Percentiles rank a stretch among this genome's conserved stretches.
These are phyloP conservation scores for Amanita fuliginea DNA, from an alignment of 768 basidiomycete species.

Conservation along the genomic window DNA sequence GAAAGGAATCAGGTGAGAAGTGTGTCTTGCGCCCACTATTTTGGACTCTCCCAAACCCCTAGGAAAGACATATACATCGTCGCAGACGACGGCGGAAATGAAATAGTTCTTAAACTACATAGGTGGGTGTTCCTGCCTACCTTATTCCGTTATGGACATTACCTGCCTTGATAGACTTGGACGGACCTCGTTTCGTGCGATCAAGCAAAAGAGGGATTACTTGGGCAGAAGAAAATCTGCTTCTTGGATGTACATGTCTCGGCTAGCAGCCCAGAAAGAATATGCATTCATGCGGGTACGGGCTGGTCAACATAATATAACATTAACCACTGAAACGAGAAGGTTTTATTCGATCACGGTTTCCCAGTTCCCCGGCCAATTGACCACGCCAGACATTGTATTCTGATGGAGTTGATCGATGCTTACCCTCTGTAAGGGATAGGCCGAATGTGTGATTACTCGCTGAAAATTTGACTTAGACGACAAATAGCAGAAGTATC, in stretches of 20 bases:
- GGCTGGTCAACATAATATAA: background rate
- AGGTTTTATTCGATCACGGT: slow-evolving; percentile 86
- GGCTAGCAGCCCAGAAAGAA: slow-evolving; percentile 93
- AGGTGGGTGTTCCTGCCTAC: slow-evolving; percentile 36
- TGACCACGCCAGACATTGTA: slow-evolving; percentile 90
- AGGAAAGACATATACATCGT: slow-evolving; percentile 78
- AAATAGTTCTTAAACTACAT: slow-evolving; percentile 91
- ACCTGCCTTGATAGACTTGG: slow-evolving; percentile 52
- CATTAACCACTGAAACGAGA: background rate
- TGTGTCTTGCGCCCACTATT: slow-evolving; percentile 2
- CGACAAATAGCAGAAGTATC: slow-evolving; percentile 80
- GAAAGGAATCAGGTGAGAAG: slow-evolving; percentile 96
- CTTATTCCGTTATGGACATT: background rate
- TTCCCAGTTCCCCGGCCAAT: slow-evolving; percentile 92
- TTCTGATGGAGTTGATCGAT: slow-evolving; percentile 94
- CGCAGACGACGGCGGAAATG: slow-evolving; percentile 71
- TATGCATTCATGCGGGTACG: slow-evolving; percentile 96
- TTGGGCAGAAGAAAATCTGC: slow-evolving; percentile 92
- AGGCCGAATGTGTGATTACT: background rate
- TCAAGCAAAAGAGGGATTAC: slow-evolving; percentile 96
- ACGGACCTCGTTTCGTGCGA: slow-evolving; percentile 93
- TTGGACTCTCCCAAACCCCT: background rate
- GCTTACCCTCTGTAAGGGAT: slow-evolving; percentile 78
- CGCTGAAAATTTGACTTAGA: slow-evolving; percentile 25
- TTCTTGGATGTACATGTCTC: slow-evolving; percentile 99